Percentiles rank a stretch among this genome's conserved stretches.
phyloP scores from a whole-genome alignment of 208 protist species.

The Crithidia expoeki region DNA sequence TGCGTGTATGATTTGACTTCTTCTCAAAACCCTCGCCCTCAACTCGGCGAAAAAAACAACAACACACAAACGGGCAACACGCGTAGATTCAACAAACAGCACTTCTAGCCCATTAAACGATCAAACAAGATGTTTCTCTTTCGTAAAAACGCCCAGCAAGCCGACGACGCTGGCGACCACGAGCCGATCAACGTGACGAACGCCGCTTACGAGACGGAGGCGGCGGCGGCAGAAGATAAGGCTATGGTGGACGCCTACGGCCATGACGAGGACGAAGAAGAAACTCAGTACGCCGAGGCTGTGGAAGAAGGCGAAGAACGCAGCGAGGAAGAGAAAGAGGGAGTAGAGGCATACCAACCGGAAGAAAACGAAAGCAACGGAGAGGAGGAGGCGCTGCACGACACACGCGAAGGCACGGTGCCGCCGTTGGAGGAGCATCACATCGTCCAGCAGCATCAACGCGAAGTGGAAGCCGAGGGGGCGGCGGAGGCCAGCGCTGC shows the following conservation, averaged over 20 bases:
- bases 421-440: conserved; percentile 13
- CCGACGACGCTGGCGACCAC: conserved; percentile 3
- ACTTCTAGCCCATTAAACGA: too few relatives aligned
- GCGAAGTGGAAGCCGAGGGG: conserved; percentile 15
- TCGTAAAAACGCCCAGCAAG: conserved; percentile 15
- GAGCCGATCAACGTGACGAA: conserved; percentile 13
- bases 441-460: conserved; percentile 1
- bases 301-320: not conserved
- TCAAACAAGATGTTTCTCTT: conserved; percentile 31
- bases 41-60: too few relatives aligned
- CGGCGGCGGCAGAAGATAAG: not conserved
- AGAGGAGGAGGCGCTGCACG: not conserved
- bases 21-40: too few relatives aligned
- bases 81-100: too few relatives aligned
- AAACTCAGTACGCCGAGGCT: not conserved
- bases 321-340: conserved; percentile 3
- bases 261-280: not conserved
- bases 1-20: too few relatives aligned
- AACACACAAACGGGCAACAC: too few relatives aligned
- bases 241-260: not conserved
- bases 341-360: not conserved
- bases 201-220: not conserved
- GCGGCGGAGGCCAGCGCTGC: conserved; percentile 2
- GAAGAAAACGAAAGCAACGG: not conserved
- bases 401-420: conserved; percentile 16